Percentiles rank a stretch among this genome's conserved stretches.
These are phyloP conservation scores for Linnemannia exigua DNA, from an alignment of 192 early-diverging fungal genomes.

Conservation along the genomic window DNA sequence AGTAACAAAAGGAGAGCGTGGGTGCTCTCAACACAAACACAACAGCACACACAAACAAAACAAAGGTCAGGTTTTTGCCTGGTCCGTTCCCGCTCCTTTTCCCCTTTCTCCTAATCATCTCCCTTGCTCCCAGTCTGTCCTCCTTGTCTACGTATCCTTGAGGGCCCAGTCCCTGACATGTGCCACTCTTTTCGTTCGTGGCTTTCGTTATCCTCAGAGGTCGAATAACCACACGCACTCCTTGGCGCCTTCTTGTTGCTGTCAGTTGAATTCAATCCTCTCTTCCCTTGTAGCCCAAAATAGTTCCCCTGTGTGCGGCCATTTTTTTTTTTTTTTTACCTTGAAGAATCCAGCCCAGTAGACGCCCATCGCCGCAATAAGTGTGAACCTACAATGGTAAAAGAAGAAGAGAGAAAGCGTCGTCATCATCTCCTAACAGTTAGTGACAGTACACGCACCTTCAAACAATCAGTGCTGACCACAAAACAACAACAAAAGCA, in stretches of 20 bases:
- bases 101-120: background rate
- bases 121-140: background rate
- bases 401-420: background rate
- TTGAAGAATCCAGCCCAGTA: slow-evolving; percentile 73
- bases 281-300: background rate
- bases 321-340: slow-evolving; percentile 61
- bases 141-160: background rate
- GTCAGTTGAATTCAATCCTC: background rate
- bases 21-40: background rate
- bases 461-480: background rate
- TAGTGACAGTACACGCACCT: background rate
- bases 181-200: background rate
- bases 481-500: background rate
- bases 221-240: too few species aligned
- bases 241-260: background rate
- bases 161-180: background rate
- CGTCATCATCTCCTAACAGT: background rate
- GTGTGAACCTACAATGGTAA: slow-evolving; percentile 39
- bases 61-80: background rate
- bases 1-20: background rate
- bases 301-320: background rate
- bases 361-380: slow-evolving; percentile 66
- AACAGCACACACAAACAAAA: background rate
- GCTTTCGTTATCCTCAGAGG: too few species aligned
- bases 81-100: background rate